phyloP scores from a whole-genome alignment of 2,329 filamentous ascomycete species.

The Alternaria rosae region DNA sequence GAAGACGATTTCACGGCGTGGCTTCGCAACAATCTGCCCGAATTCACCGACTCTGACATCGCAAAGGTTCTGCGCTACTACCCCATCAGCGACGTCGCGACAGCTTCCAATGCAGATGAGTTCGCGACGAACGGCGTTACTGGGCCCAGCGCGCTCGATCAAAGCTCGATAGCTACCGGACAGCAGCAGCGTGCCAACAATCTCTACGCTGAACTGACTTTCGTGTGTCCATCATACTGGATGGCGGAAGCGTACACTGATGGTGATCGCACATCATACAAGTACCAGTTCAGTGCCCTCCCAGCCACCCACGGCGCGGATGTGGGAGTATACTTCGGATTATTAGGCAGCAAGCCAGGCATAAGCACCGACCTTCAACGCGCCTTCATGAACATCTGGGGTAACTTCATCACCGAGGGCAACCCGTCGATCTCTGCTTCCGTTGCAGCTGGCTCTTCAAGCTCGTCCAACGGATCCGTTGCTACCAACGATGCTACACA shows the following conservation, averaged over 20 bases:
- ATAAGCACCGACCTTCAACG: background rate
- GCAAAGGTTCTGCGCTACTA: slow-evolving; percentile 49
- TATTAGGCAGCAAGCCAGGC: background rate
- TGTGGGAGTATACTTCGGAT: slow-evolving; percentile 25
- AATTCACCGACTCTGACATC: slow-evolving; percentile 44
- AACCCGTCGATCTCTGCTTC: slow-evolving; percentile 1
- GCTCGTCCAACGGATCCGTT: background rate
- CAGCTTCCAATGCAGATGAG: slow-evolving; percentile 11
- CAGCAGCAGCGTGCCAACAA: slow-evolving; percentile 63
- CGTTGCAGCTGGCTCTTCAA: background rate
- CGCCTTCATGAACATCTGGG: slow-evolving; percentile 13
- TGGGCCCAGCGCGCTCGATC: slow-evolving; percentile 58
- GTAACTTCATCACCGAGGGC: slow-evolving; percentile 12
- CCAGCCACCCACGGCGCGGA: slow-evolving; percentile 27
- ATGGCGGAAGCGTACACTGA: slow-evolving; percentile 57
- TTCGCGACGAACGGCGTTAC: slow-evolving; percentile 47
- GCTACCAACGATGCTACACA: background rate
- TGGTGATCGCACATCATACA: slow-evolving; percentile 11
- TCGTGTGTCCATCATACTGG: slow-evolving; percentile 66
- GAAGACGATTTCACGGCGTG: slow-evolving; percentile 51
- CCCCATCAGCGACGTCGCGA: slow-evolving; percentile 29
- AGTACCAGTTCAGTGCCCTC: slow-evolving; percentile 34
- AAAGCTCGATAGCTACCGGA: slow-evolving; percentile 59
- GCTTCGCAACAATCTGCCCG: slow-evolving; percentile 55
- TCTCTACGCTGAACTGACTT: slow-evolving; percentile 64